Conservation (phyloP, 306 rosid species). For the Cucurbita moschata region DNA sequence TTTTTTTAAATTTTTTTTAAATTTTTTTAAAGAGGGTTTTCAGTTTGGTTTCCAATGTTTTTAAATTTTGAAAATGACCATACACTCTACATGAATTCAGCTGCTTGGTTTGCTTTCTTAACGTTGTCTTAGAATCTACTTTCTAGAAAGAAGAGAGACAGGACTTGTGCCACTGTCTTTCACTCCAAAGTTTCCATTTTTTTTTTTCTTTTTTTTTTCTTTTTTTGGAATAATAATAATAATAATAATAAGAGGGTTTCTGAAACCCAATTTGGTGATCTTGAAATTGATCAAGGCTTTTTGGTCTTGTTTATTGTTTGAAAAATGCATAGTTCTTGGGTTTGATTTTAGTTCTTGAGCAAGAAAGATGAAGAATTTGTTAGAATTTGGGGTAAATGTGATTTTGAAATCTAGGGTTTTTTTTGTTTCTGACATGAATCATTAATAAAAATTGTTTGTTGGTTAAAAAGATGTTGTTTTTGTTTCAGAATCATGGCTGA, state of each 20-base stretch:
- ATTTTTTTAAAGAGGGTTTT: background rate
- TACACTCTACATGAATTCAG: constrained; percentile 2
- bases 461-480: background rate
- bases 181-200: background rate
- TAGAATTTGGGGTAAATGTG: background rate
- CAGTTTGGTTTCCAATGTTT: background rate
- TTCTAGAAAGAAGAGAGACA: background rate
- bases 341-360: background rate
- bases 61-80: constrained; percentile 23
- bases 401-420: constrained; percentile 2
- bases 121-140: constrained; percentile 10
- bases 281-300: background rate
- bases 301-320: background rate
- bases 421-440: background rate
- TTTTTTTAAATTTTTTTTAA: background rate
- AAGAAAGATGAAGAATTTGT: background rate
- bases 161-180: background rate
- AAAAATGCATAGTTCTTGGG: background rate
- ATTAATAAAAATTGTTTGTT: background rate
- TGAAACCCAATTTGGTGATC: background rate
- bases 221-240: background rate
- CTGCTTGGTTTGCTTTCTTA: constrained; percentile 1
- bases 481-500: constrained; percentile 67
- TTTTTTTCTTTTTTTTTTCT: background rate
- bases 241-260: background rate